Percentiles rank a stretch among this genome's conserved stretches.
Evolutionary conservation across 306 rosid species (phyloP).

Genomic region (Lathyrus tuberosus): DNA sequence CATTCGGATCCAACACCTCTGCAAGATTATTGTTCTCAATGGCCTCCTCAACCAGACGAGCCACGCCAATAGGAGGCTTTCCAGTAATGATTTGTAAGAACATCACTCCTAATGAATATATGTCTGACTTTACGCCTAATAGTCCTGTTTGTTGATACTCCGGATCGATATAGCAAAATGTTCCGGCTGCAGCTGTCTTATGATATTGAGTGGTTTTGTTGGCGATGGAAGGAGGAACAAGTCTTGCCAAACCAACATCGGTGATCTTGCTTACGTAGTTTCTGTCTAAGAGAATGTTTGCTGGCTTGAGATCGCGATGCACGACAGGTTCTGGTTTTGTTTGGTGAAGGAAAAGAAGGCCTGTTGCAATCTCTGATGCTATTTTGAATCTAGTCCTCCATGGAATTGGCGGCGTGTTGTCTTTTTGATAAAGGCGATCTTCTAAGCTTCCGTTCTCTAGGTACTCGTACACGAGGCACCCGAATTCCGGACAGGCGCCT

Average conservation of each 20-base stretch:
- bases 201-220: conserved; percentile 59
- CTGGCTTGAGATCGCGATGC: conserved; percentile 85
- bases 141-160: conserved; percentile 83
- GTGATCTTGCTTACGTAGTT: conserved; percentile 63
- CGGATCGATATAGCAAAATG: conserved; percentile 84
- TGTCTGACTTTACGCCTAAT: conserved; percentile 77
- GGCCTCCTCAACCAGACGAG: conserved; percentile 59
- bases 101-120: conserved; percentile 75
- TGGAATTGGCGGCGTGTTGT: conserved; percentile 58
- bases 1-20: conserved; percentile 59
- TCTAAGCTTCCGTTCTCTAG: conserved; percentile 79
- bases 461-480: conserved; percentile 76
- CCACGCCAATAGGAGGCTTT: conserved; percentile 71
- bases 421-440: conserved; percentile 62
- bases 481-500: conserved; percentile 83
- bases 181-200: conserved; percentile 75
- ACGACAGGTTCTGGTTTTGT: conserved; percentile 76
- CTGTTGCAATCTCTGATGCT: conserved; percentile 73
- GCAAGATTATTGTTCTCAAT: conserved; percentile 46
- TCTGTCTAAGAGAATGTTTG: conserved; percentile 68
- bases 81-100: conserved; percentile 74
- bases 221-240: conserved; percentile 61
- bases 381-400: conserved; percentile 71
- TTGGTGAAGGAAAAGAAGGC: conserved; percentile 74
- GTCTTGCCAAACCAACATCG: conserved; percentile 76